These are phyloP conservation scores for Didymella keratinophila DNA, from an alignment of 2,329 filamentous ascomycete genomes.

Conservation along the genomic window DNA sequence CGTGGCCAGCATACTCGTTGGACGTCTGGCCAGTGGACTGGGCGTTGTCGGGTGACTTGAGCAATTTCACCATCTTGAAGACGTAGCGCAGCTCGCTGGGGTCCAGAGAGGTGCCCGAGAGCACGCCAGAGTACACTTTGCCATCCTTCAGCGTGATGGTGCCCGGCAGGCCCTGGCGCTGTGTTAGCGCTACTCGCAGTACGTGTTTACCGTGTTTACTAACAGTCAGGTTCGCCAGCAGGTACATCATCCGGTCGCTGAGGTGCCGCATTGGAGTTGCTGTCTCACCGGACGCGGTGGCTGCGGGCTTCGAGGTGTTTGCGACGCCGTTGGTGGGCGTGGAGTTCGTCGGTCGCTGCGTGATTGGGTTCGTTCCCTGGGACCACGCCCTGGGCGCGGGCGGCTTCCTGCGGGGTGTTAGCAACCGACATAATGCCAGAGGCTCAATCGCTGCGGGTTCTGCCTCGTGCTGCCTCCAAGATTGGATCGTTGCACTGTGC, in stretches of 20 bases:
- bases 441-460: background rate
- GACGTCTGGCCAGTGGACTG: constrained; percentile 57
- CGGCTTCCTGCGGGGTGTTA: constrained; percentile 56
- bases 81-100: constrained; percentile 62
- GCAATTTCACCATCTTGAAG: constrained; percentile 71
- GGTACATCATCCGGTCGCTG: constrained; percentile 66
- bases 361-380: constrained; percentile 65
- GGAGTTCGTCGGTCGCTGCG: constrained; percentile 60
- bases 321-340: constrained; percentile 63
- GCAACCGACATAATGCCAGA: constrained; percentile 21
- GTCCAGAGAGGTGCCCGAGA: constrained; percentile 64
- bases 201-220: constrained; percentile 37
- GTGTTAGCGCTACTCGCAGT: constrained; percentile 20
- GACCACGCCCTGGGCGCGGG: constrained; percentile 67
- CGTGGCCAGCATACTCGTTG: constrained; percentile 57
- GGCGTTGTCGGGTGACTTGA: constrained; percentile 50
- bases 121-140: constrained; percentile 68
- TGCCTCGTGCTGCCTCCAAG: background rate
- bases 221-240: constrained; percentile 67
- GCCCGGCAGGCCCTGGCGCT: constrained; percentile 58
- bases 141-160: constrained; percentile 66
- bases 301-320: constrained; percentile 52
- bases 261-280: constrained; percentile 64
- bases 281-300: constrained; percentile 57
- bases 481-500: constrained; percentile 41